Evolutionary conservation across 495 filamentous ascomycete species (phyloP), one percentile per base, ranked within the genome.

Genomic region (Neurospora sp.): DNA sequence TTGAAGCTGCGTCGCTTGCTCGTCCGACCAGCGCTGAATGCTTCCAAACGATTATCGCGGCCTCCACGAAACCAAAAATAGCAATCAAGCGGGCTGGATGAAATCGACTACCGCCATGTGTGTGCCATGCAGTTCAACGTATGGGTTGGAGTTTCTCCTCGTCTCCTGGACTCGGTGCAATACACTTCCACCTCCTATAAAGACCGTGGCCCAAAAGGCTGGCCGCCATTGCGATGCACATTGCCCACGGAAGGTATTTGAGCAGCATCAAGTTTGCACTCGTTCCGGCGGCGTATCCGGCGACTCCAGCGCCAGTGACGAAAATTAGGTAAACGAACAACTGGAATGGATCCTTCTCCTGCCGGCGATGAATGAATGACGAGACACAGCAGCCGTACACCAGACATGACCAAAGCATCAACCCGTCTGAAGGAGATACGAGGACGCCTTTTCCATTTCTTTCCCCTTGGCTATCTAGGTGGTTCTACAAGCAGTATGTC

Each of bases 331-430:
- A 86, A 9, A 86, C 77, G 15, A 81, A 43, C 21, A 79, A 76
- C 70, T 86, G 84, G 48, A 77, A 80, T 5, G 70, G 79, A 39
- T 87, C 84, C 40, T 78, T 42, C n/a, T 79, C 79, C 70, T 83
- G 82, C 13, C 81, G 76, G 42, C 84, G 80, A 45, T 84, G 83
- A 7, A 72, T 73, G 70, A 84, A 86, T 28, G 83, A 85, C 3
- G 85, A 86, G 3, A 86, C 79, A 69, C 81, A 82, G 71, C 83
- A 86, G 28, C 84, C 85, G 21, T 86, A 77, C 17, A 83, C 74
- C 28, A 86, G 70, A 71, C 83, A 86, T n/a, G 83, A 83, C 36
- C 74, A 75, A 36, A 86, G 82, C 78, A 85, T 83, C 59, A 84
- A 73, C 36, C 72, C 78, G 17, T 84, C 80, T 17, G 81, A 75